Percentiles rank a stretch among this genome's conserved stretches.
Evolutionary conservation across 495 filamentous ascomycete genomes (phyloP).

Genomic region (Hypoxylon fuscum): DNA sequence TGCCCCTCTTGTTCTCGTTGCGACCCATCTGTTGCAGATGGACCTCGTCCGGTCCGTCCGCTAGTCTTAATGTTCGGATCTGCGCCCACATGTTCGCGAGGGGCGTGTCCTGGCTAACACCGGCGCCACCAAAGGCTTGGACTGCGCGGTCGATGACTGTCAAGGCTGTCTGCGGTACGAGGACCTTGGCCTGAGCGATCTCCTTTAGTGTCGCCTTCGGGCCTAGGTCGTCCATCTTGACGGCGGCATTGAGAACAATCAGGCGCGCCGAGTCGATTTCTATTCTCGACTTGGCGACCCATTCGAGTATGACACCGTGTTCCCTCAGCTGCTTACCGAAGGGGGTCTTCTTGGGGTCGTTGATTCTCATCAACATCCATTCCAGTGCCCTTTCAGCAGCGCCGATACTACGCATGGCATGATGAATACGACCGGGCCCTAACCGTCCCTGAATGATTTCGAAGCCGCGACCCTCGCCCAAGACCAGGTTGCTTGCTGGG

Average conservation of each 20-base stretch:
- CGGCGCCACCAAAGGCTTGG: slow-evolving; percentile 84
- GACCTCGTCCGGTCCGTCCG: slow-evolving; percentile 93
- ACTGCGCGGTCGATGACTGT: slow-evolving; percentile 87
- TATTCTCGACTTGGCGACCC: slow-evolving; percentile 88
- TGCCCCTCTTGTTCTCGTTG: slow-evolving; percentile 78
- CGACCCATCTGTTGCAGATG: slow-evolving; percentile 90
- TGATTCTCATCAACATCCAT: slow-evolving; percentile 89
- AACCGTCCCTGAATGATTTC: slow-evolving; percentile 96
- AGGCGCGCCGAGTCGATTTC: slow-evolving; percentile 90
- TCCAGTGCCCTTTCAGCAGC: slow-evolving; percentile 85
- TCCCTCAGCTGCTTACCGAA: slow-evolving; percentile 82
- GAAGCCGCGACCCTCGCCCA: slow-evolving; percentile 92
- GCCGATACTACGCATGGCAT: slow-evolving; percentile 91
- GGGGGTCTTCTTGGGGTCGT: slow-evolving; percentile 84
- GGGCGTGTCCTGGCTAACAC: slow-evolving; percentile 90
- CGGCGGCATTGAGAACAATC: slow-evolving; percentile 86
- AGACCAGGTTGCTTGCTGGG: slow-evolving; percentile 77
- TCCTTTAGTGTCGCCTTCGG: slow-evolving; percentile 83
- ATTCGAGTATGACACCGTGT: slow-evolving; percentile 92
- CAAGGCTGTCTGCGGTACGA: slow-evolving; percentile 79
- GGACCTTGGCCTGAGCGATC: slow-evolving; percentile 88
- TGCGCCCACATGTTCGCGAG: slow-evolving; percentile 87
- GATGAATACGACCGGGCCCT: slow-evolving; percentile 91
- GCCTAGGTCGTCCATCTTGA: slow-evolving; percentile 84
- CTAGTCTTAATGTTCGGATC: slow-evolving; percentile 82